phyloP scores from a whole-genome alignment of 352 stramenopile genomes.

The Globisporangium cystogenes region DNA sequence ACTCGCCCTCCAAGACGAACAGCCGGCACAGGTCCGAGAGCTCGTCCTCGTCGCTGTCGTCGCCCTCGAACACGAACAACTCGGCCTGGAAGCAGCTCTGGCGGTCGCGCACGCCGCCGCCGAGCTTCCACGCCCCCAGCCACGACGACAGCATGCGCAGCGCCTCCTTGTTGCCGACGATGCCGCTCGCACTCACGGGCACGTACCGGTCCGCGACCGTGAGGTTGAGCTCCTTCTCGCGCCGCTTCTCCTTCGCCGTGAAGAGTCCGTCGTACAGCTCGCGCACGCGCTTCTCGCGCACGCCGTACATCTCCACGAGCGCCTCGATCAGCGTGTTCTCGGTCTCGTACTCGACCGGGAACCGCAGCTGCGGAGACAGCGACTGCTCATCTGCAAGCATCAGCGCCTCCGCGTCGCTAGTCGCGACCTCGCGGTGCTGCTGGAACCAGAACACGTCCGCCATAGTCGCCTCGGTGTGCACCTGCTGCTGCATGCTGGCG shows the following conservation, averaged over 20 bases:
- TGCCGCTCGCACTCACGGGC: constrained; percentile 42
- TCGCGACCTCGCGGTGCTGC: constrained; percentile 18
- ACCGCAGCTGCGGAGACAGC: not conserved
- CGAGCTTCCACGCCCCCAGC: constrained; percentile 70
- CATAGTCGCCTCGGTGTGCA: constrained; percentile 35
- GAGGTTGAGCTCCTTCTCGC: constrained; percentile 45
- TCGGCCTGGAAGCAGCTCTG: constrained; percentile 51
- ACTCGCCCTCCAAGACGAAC: constrained; percentile 71
- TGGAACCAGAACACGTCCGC: constrained; percentile 62
- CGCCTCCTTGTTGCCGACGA: constrained; percentile 64
- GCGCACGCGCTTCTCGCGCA: constrained; percentile 53
- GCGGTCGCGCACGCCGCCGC: constrained; percentile 33
- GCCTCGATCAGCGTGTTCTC: constrained; percentile 43
- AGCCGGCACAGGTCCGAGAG: constrained; percentile 49
- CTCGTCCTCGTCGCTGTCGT: constrained; percentile 51
- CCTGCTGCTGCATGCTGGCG: constrained; percentile 27
- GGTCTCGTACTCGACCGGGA: constrained; percentile 10
- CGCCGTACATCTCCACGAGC: constrained; percentile 38
- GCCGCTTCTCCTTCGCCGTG: constrained; percentile 32
- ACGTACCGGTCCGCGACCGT: constrained; percentile 64
- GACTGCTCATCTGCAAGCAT: not conserved
- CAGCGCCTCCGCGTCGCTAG: not conserved
- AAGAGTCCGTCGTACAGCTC: constrained; percentile 45
- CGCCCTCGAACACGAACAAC: constrained; percentile 59
- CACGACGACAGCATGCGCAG: constrained; percentile 65